Conservation (phyloP, 2,329 filamentous ascomycete species). For the Neonectria hederae region DNA sequence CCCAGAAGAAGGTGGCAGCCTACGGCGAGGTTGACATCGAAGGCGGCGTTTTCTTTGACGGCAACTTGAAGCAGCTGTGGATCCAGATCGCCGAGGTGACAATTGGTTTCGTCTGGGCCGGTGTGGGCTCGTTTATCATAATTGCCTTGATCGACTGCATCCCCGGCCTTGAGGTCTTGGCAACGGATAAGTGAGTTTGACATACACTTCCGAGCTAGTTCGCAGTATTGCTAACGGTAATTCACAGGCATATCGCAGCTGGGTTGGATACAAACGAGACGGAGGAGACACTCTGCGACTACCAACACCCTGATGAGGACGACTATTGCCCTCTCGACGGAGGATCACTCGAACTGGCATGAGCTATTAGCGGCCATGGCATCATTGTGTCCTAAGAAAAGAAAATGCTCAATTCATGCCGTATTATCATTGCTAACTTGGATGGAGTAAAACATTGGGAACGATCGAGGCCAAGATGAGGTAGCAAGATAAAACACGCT, state of each 20-base stretch:
- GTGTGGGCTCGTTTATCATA: constrained; percentile 21
- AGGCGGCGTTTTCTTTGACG: constrained; percentile 30
- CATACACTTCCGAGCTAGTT: too few relatives aligned
- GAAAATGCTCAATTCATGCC: background rate
- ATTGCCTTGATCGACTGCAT: constrained; percentile 31
- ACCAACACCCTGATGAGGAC: constrained; percentile 26
- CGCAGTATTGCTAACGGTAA: background rate
- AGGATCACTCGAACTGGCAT: constrained; percentile 20
- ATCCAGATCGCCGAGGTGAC: constrained; percentile 26
- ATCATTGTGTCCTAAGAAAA: background rate
- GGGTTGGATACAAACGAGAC: constrained; percentile 25
- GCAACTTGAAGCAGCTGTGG: constrained; percentile 25
- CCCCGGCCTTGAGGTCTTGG: constrained; percentile 29
- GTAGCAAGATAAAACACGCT: background rate
- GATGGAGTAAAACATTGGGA: background rate
- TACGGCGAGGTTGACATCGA: constrained; percentile 28
- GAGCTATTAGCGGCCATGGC: background rate
- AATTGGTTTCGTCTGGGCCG: constrained; percentile 26
- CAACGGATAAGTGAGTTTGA: constrained; percentile 26
- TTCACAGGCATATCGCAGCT: constrained; percentile 19
- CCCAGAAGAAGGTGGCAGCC: constrained; percentile 29
- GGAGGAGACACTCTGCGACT: constrained; percentile 26
- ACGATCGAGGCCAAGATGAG: background rate
- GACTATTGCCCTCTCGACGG: constrained; percentile 23
- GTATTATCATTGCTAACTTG: background rate